A percentile compares a stretch with the other conserved stretches of the same genome.
Conservation (phyloP, 78 protist genomes). For the Dictyostelium capitatum region DNA sequence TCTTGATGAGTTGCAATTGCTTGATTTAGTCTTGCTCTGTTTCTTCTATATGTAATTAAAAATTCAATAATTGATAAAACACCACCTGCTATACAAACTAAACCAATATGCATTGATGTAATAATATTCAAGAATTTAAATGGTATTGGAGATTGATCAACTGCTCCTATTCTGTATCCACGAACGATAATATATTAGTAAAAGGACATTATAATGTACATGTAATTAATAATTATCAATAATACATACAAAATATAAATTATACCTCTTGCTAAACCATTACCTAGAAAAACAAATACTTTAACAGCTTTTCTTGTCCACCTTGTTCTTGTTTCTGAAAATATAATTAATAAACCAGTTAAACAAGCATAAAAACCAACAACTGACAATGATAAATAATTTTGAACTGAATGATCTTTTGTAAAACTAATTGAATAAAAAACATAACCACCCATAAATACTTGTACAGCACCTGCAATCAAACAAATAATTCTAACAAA, state of each 20-base stretch:
- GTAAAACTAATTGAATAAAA: slow-evolving; percentile 21
- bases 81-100: slow-evolving; percentile 46
- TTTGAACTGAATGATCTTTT: slow-evolving; percentile 32
- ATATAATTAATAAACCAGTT: slow-evolving; percentile 36
- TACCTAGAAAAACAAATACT: slow-evolving; percentile 44
- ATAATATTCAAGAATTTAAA: not conserved
- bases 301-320: slow-evolving; percentile 62
- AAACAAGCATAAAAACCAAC: slow-evolving; percentile 50
- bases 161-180: not conserved
- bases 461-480: slow-evolving; percentile 27
- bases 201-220: not conserved
- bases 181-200: too few species aligned
- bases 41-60: slow-evolving; percentile 54
- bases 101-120: slow-evolving; percentile 25
- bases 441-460: slow-evolving; percentile 46
- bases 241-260: slow-evolving; percentile 62
- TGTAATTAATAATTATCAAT: not conserved
- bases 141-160: slow-evolving; percentile 22
- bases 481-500: slow-evolving; percentile 58
- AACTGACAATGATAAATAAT: slow-evolving; percentile 23
- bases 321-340: slow-evolving; percentile 56
- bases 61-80: slow-evolving; percentile 27
- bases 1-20: slow-evolving; percentile 38
- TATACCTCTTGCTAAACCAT: slow-evolving; percentile 70
- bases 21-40: slow-evolving; percentile 39